Percentiles rank a stretch among this genome's conserved stretches.
Conservation (phyloP, 129 eudicot species). For the Flaveria brownii region DNA sequence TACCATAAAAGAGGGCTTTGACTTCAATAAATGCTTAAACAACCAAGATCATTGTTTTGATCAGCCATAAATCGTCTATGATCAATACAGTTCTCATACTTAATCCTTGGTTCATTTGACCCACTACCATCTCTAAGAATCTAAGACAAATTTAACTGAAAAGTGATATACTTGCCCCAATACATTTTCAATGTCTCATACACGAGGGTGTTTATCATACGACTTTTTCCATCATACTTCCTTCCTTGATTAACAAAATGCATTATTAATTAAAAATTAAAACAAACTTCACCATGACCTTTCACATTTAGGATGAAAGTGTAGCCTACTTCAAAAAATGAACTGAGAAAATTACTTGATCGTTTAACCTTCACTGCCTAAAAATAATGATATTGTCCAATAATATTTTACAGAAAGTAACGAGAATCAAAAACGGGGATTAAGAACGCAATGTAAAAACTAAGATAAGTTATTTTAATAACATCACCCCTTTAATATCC, state of each 20-base stretch:
- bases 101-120: background rate
- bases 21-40: background rate
- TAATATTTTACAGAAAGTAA: background rate
- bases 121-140: background rate
- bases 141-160: background rate
- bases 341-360: background rate
- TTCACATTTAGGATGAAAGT: background rate
- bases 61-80: background rate
- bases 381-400: background rate
- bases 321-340: background rate
- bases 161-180: background rate
- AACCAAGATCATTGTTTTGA: background rate
- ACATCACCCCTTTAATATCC: no score
- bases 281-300: background rate
- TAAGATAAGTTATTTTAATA: background rate
- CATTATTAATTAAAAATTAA: background rate
- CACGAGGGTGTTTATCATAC: background rate
- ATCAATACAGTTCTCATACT: conserved; percentile 3
- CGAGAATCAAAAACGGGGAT: background rate
- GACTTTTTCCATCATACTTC: background rate
- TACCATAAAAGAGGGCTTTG: background rate
- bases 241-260: background rate
- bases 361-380: background rate
- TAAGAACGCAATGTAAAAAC: background rate
- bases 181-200: background rate